Conservation (phyloP, 345 rosid genomes). For the Cardamine resedifolia region DNA sequence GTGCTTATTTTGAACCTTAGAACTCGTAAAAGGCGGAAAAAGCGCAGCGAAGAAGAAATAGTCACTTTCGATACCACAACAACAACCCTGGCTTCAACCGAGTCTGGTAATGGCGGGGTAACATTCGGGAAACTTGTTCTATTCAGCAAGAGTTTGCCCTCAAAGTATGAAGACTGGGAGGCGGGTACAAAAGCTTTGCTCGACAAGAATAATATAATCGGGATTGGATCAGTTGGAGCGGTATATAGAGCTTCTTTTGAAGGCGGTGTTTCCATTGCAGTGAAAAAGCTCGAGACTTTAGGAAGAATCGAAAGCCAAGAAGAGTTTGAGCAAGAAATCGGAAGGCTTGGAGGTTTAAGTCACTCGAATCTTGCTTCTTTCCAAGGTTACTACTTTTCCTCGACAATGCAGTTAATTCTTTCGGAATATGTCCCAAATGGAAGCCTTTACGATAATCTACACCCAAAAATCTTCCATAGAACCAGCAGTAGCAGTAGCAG, state of each 20-base stretch:
- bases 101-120: slow-evolving; percentile 41
- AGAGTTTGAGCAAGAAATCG: slow-evolving; percentile 90
- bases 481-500: slow-evolving; percentile 41
- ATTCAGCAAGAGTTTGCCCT: slow-evolving; percentile 88
- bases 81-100: slow-evolving; percentile 8
- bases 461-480: slow-evolving; percentile 49
- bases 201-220: slow-evolving; percentile 80
- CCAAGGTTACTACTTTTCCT: slow-evolving; percentile 91
- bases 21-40: slow-evolving; percentile 54
- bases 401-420: slow-evolving; percentile 75
- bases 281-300: slow-evolving; percentile 84
- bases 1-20: slow-evolving; percentile 76
- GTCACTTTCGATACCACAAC: slow-evolving; percentile 57
- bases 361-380: slow-evolving; percentile 74
- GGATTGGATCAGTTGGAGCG: slow-evolving; percentile 80
- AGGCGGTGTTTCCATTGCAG: slow-evolving; percentile 87
- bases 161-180: slow-evolving; percentile 97
- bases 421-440: slow-evolving; percentile 74
- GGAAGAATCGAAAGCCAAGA: slow-evolving; percentile 90
- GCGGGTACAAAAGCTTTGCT: slow-evolving; percentile 89
- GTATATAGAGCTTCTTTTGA: slow-evolving; percentile 81
- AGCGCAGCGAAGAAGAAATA: slow-evolving; percentile 37
- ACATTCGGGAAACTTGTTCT: slow-evolving; percentile 88
- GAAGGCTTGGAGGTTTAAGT: slow-evolving; percentile 64
- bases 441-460: slow-evolving; percentile 76